Conservation (phyloP, 1,284 basidiomycete species). For the Termitomyces sp. region DNA sequence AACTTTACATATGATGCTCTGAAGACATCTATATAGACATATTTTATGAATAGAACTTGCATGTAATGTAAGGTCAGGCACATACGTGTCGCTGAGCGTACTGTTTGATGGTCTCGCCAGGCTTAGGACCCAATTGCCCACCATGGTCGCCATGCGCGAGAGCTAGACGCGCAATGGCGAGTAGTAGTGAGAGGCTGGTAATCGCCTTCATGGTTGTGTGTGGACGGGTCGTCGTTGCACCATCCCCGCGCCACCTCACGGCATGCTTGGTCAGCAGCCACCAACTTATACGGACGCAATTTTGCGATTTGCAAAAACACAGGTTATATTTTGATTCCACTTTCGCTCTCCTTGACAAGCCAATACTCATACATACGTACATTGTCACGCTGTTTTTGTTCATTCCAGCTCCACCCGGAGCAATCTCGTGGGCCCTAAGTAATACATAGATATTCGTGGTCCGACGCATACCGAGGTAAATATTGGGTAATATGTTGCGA, state of each 20-base stretch:
- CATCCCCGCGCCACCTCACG: not conserved
- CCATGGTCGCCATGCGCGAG: constrained; percentile 43
- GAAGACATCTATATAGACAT: constrained; percentile 62
- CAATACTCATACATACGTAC: no score
- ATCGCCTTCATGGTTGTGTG: constrained; percentile 32
- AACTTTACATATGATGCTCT: constrained; percentile 77
- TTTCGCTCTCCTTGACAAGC: no score
- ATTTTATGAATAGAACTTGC: constrained; percentile 2
- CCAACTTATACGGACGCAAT: not conserved
- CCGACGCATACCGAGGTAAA: no score
- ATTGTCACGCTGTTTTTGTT: no score
- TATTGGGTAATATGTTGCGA: no score
- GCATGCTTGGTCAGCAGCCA: constrained; percentile 10
- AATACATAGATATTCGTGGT: no score
- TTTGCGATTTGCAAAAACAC: no score
- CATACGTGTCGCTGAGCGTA: constrained; percentile 63
- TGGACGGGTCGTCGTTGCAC: not conserved
- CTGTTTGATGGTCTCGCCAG: constrained; percentile 45
- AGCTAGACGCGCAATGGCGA: constrained; percentile 27
- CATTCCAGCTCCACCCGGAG: no score
- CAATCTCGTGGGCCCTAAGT: no score
- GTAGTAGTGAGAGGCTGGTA: constrained; percentile 32
- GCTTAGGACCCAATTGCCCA: constrained; percentile 27
- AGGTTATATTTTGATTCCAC: no score
- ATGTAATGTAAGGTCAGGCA: constrained; percentile 9